Percentiles rank a stretch among this genome's conserved stretches.
These are phyloP conservation scores for Thielaviopsis ethacetica DNA, from an alignment of 2,329 filamentous ascomycete species.

Conservation along the genomic window DNA sequence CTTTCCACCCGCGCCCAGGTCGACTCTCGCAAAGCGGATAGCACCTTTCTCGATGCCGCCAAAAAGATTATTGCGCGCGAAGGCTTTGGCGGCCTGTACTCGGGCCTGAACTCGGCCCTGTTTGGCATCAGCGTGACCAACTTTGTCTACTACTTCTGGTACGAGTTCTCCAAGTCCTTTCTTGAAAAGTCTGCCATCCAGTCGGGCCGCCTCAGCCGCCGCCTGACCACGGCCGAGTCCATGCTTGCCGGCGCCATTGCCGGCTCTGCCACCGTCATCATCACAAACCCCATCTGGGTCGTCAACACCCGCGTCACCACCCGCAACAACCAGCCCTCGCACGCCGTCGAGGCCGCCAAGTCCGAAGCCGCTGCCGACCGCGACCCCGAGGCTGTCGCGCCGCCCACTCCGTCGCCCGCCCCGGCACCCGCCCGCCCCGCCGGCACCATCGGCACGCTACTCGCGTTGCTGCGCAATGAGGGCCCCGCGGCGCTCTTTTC, in stretches of 20 bases:
- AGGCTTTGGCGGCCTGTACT: constrained; percentile 75
- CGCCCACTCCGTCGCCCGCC: constrained; percentile 22
- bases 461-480: constrained; percentile 67
- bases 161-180: constrained; percentile 83
- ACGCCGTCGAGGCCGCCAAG: constrained; percentile 12
- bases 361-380: constrained; percentile 16
- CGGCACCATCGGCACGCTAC: constrained; percentile 65
- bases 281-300: constrained; percentile 99
- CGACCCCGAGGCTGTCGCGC: constrained; percentile 21
- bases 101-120: constrained; percentile 81
- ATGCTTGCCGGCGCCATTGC: constrained; percentile 93
- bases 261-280: constrained; percentile 80
- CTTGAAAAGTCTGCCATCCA: constrained; percentile 66
- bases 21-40: constrained; percentile 84
- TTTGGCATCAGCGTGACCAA: constrained; percentile 98
- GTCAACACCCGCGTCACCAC: constrained; percentile 98
- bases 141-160: constrained; percentile 99
- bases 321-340: constrained; percentile 29
- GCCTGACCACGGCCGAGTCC: constrained; percentile 78
- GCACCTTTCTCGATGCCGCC: constrained; percentile 68
- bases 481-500: constrained; percentile 75
- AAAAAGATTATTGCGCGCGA: constrained; percentile 81
- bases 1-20: constrained; percentile 95
- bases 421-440: constrained; percentile 33
- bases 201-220: constrained; percentile 56